Conservation (phyloP, 768 basidiomycete species). For the Pisolithus orientalis region DNA sequence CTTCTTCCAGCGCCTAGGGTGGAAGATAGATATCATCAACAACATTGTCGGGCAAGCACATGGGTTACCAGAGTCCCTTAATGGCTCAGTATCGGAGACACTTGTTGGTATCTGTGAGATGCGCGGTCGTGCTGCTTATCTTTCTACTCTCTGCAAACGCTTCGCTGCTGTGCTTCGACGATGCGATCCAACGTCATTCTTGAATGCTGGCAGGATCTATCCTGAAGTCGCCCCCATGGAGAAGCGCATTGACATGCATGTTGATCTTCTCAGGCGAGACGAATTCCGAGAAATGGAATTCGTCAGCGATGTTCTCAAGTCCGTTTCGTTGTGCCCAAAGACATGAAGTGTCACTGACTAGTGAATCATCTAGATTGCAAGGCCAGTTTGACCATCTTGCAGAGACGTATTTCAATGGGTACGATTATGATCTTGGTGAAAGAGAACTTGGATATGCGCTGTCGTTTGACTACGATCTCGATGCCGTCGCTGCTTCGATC, state of each 20-base stretch:
- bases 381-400: constrained; percentile 91
- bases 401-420: constrained; percentile 77
- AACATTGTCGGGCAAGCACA: constrained; percentile 77
- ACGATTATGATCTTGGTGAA: constrained; percentile 86
- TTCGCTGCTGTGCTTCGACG: constrained; percentile 80
- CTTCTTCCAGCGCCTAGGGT: constrained; percentile 85
- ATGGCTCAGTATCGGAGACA: constrained; percentile 72
- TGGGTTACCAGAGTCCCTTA: constrained; percentile 79
- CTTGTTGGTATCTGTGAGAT: constrained; percentile 96
- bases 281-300: constrained; percentile 95
- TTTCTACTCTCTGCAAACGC: constrained; percentile 82
- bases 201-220: constrained; percentile 77
- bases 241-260: constrained; percentile 87
- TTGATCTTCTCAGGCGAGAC: constrained; percentile 76
- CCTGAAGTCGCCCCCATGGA: constrained; percentile 85
- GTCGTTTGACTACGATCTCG: constrained; percentile 85
- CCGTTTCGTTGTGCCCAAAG: constrained; percentile 22
- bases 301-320: constrained; percentile 86
- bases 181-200: constrained; percentile 80
- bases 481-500: constrained; percentile 89
- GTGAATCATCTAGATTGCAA: constrained; percentile 57
- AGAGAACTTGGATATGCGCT: constrained; percentile 78
- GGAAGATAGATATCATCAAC: constrained; percentile 85
- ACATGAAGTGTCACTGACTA: neutral
- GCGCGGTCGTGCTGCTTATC: constrained; percentile 64